These are phyloP conservation scores for Pseudognaphalium luteoalbum DNA, from an alignment of 129 eudicot species.

Conservation along the genomic window DNA sequence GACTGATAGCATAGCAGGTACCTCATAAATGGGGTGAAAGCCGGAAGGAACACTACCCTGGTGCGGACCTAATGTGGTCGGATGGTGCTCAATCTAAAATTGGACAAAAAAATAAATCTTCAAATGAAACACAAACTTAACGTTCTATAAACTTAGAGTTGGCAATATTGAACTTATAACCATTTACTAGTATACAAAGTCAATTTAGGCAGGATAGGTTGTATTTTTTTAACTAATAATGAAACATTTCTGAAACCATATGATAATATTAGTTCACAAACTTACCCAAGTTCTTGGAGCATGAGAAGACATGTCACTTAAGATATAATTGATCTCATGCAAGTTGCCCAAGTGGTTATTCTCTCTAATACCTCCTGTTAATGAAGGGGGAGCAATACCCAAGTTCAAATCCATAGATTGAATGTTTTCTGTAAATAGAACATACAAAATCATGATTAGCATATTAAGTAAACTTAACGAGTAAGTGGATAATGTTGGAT, in stretches of 20 bases:
- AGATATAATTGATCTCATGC: constrained; percentile 25
- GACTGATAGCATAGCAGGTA: neutral
- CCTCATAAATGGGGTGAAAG: constrained; percentile 17
- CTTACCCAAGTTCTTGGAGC: constrained; percentile 42
- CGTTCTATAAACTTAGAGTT: too few species aligned
- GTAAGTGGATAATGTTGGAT: neutral
- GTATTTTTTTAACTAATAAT: neutral
- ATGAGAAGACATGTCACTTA: constrained; percentile 33
- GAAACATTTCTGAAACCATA: neutral
- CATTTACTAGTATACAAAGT: too few species aligned
- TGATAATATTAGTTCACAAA: neutral
- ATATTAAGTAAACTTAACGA: neutral
- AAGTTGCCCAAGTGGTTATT: constrained; percentile 26
- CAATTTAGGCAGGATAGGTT: too few species aligned
- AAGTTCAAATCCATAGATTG: constrained; percentile 54
- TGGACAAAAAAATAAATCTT: neutral
- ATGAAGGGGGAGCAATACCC: constrained; percentile 58
- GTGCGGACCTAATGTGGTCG: neutral
- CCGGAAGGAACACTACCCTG: neutral
- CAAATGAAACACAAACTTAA: too few species aligned
- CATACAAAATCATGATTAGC: neutral
- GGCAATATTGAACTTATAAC: too few species aligned
- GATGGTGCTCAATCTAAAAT: constrained; percentile 6
- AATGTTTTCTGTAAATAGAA: constrained; percentile 25
- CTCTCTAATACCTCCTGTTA: constrained; percentile 10